Evolutionary conservation across 2,329 filamentous ascomycete species (phyloP), one percentile per base, ranked within the genome.

Genomic region (Neopestalotiopsis sp.): DNA sequence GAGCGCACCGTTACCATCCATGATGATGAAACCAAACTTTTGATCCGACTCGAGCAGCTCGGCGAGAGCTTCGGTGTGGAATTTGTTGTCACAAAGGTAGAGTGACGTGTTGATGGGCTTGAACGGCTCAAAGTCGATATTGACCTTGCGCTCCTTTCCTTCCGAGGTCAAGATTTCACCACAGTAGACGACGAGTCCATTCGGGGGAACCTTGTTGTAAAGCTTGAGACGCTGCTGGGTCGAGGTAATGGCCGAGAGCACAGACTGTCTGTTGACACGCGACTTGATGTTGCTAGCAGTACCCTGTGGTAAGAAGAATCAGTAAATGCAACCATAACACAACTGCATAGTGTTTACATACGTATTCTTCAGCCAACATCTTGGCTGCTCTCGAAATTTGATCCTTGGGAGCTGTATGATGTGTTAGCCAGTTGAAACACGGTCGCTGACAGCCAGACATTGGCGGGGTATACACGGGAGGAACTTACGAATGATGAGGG

Each of bases 331-430:
- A 40, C 24, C 24, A 28, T 28, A 34, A 65, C 24, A 62, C 52
- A 38, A 12, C 4, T 49, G 7, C 56, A 66, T 59, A 42, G 45
- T 38, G 57, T 45, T 14, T n/a, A 85, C 92, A 74, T 89, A 96
- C 94, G 81, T 96, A 97, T 93, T 97, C 95, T 98, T 99, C 96
- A 86, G 97, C 97, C 91, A 99, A 92, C 96, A 99, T 99, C 89
- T 98, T 98, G 70, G 96, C 94, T 67, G 94, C 92, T 78, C 95
- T 92, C 60, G 96, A 98, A 73, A 99, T 90, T 85, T 99, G 96
- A 83, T 98, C 95, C 90, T 99, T 99, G 75, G 96, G 96, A 70
- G 96, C 94, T 97, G 78, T 70, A 74, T 52, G 42, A 24, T 30
- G 45, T 52, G 73, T 75, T 28, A 63, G 60, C 24, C 30, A 61